Evolutionary conservation across 140 eudicot species (phyloP).

Genomic region (Oenanthe javanica): DNA sequence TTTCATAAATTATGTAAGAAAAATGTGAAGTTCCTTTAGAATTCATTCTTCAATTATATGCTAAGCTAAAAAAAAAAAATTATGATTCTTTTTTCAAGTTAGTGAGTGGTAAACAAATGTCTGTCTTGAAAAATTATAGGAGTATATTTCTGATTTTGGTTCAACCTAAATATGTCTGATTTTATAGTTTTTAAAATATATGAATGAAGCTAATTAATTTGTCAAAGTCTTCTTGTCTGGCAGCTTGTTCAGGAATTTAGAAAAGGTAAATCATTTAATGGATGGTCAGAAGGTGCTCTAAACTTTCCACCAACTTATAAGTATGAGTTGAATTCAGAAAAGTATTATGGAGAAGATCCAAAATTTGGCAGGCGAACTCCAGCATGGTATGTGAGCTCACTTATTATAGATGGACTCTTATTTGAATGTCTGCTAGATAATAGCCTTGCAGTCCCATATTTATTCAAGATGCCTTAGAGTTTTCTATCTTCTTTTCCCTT

Average conservation of each 20-base stretch:
- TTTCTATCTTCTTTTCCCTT: not conserved
- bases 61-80: not conserved
- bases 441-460: not conserved
- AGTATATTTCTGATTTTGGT: not conserved
- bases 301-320: constrained; percentile 61
- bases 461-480: too few species aligned
- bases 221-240: not conserved
- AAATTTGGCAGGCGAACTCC: constrained; percentile 48
- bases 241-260: constrained; percentile 34
- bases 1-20: not conserved
- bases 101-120: not conserved
- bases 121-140: not conserved
- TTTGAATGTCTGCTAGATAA: not conserved
- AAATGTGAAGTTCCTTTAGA: not conserved
- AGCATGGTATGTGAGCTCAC: constrained; percentile 38
- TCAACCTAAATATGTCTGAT: too few species aligned
- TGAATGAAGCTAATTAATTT: not conserved
- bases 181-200: too few species aligned
- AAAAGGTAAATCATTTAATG: constrained; percentile 39
- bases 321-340: constrained; percentile 43
- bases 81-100: not conserved
- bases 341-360: constrained; percentile 34
- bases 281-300: constrained; percentile 53
- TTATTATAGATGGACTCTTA: not conserved
- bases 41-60: not conserved